phyloP scores from a whole-genome alignment of 371 early-diverging fungal genomes.

The Mortierella sp. region DNA sequence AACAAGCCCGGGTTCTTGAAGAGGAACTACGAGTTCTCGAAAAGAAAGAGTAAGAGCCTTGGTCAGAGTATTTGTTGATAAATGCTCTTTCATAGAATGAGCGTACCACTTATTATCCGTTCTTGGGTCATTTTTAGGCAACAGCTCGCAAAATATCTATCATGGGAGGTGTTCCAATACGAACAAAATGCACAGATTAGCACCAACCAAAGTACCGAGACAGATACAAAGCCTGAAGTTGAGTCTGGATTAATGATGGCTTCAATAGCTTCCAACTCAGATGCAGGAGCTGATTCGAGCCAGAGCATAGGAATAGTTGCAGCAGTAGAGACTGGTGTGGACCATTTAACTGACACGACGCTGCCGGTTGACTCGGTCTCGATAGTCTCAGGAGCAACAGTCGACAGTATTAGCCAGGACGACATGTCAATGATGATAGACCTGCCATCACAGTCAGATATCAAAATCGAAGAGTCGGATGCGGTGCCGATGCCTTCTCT shows the following conservation, averaged over 20 bases:
- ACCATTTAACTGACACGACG: too few relatives aligned
- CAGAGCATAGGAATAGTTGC: too few relatives aligned
- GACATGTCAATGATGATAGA: too few relatives aligned
- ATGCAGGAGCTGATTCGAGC: neutral
- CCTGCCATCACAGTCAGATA: neutral
- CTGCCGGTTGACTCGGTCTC: too few relatives aligned
- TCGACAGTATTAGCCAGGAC: too few relatives aligned
- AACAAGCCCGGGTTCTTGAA: constrained; percentile 34
- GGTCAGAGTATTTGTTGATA: too few relatives aligned
- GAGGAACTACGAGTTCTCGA: constrained; percentile 35
- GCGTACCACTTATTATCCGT: neutral
- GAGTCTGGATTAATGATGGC: neutral
- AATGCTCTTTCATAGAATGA: too few relatives aligned
- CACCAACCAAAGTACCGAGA: neutral
- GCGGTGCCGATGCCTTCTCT: constrained; percentile 15
- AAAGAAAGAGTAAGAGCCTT: constrained; percentile 32
- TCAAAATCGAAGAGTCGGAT: constrained; percentile 11
- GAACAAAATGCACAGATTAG: neutral
- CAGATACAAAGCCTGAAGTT: too few relatives aligned
- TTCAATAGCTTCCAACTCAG: neutral
- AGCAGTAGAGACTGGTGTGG: too few relatives aligned
- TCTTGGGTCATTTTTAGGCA: constrained; percentile 1
- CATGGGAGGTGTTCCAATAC: constrained; percentile 12
- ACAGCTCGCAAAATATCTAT: constrained; percentile 13
- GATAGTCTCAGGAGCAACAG: too few relatives aligned